phyloP scores from a whole-genome alignment of 2,329 filamentous ascomycete genomes.

The Anthostomella pinea region DNA sequence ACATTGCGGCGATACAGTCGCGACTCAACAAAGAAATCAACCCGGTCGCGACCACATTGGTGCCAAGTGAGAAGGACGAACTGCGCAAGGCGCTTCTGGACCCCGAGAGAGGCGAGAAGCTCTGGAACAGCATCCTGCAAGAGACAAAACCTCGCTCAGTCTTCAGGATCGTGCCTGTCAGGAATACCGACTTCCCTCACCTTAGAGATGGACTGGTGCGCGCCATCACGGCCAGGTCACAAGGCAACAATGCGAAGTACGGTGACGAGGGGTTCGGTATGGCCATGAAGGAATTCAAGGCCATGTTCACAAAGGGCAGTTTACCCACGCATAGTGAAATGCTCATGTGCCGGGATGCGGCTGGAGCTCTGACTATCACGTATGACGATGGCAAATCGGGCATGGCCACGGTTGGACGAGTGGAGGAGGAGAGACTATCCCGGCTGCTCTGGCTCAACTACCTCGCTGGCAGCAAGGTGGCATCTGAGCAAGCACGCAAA shows the following conservation, averaged over 20 bases:
- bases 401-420: slow-evolving; percentile 61
- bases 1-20: slow-evolving; percentile 77
- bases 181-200: slow-evolving; percentile 92
- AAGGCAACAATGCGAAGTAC: slow-evolving; percentile 51
- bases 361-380: slow-evolving; percentile 65
- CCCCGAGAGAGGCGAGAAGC: slow-evolving; percentile 62
- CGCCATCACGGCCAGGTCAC: slow-evolving; percentile 72
- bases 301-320: slow-evolving; percentile 74
- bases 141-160: slow-evolving; percentile 68
- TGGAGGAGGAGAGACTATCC: slow-evolving; percentile 76
- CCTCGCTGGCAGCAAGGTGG: slow-evolving; percentile 80
- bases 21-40: slow-evolving; percentile 74
- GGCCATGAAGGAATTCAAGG: slow-evolving; percentile 75
- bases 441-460: slow-evolving; percentile 87
- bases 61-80: slow-evolving; percentile 74
- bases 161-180: slow-evolving; percentile 82
- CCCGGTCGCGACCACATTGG: slow-evolving; percentile 75
- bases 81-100: slow-evolving; percentile 70
- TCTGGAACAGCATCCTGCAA: slow-evolving; percentile 71
- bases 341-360: slow-evolving; percentile 64
- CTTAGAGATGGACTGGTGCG: slow-evolving; percentile 88
- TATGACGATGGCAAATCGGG: slow-evolving; percentile 56
- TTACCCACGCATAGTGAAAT: slow-evolving; percentile 80
- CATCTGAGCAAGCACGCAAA: slow-evolving; percentile 75
- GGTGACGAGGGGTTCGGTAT: slow-evolving; percentile 73